Base-by-base conservation (phyloP, 768 basidiomycete species). In the Pulveroboletus sp. region DNA sequence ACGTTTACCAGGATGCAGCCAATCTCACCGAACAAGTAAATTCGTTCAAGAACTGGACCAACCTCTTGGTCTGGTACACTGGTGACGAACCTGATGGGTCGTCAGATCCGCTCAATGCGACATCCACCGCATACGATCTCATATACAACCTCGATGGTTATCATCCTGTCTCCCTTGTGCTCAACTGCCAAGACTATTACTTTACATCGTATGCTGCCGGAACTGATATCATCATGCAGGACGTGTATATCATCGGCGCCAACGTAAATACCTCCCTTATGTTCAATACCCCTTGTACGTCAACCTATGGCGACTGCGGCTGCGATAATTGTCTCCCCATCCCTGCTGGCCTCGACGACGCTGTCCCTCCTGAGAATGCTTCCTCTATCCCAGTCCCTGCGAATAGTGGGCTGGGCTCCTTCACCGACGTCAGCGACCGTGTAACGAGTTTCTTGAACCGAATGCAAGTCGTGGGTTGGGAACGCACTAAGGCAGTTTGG, bases 21-120 rank as follows among this genome's bases (percentile, higher is more conserved):
- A 73, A 76, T 4, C 80, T 90, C 21, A 79, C 77, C 0, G 75
- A 75, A 38, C 76, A 90, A 67, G 86, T 90, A 17, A 81, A 82
- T 55, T 69, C 66, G 33, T 76, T 88, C 69, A 86, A 86, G 62
- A 76, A 74, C 31, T 76, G 84, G 37, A 69, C 80, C 0, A 89
- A 86, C 54, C 75, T 90, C 24, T 69, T 89, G 18, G 63, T 82
- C 3, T 85, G 83, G 81, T 86, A 86, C 60, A 86, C 83, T 1
- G 82, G 74, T 1, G 84, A 88, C 57, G 85, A 88, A 64, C 84
- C 82, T 2, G 84, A 87, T 56, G 84, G 85, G 14, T 81, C 77
- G 3, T 75, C 76, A 8, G 83, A 86, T 51, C 83, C 86, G 4
- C 69, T 82, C 26, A 74, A 82, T 43, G 84, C 84, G 0, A 80